These are phyloP conservation scores for Colletotrichum karsti DNA, from an alignment of 2,329 filamentous ascomycete species.

Conservation along the genomic window DNA sequence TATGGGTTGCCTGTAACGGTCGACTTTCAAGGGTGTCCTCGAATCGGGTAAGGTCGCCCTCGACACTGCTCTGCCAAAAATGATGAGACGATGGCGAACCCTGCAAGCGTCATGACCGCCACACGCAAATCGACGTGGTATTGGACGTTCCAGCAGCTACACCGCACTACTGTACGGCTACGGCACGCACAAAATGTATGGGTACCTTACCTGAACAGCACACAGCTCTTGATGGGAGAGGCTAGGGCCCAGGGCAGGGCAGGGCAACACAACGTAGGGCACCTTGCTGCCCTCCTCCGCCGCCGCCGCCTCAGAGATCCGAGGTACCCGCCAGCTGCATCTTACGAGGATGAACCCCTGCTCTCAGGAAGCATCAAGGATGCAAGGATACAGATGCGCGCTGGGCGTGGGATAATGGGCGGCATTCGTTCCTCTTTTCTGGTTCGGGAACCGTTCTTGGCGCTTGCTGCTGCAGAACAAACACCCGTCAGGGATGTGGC, in stretches of 20 bases:
- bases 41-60: constrained; percentile 6
- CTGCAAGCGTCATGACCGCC: constrained; percentile 24
- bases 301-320: constrained; percentile 24
- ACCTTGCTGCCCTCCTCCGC: constrained; percentile 13
- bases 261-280: constrained; percentile 13
- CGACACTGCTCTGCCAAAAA: constrained; percentile 10
- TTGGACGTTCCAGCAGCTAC: not conserved
- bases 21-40: not conserved
- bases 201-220: constrained; percentile 4
- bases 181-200: constrained; percentile 11
- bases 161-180: not conserved
- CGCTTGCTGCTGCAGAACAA: constrained; percentile 26
- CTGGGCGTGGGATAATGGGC: constrained; percentile 22
- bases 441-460: constrained; percentile 21
- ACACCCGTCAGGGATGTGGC: constrained; percentile 9
- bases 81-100: constrained; percentile 22
- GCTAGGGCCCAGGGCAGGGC: not conserved
- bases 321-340: constrained; percentile 27
- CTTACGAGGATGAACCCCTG: constrained; percentile 21
- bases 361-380: constrained; percentile 11
- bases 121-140: constrained; percentile 18
- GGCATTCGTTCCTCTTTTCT: constrained; percentile 17
- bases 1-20: constrained; percentile 1
- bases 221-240: not conserved
- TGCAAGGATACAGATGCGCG: constrained; percentile 6